Conservation (phyloP, 441 rosid species). For the Breynia disticha region DNA sequence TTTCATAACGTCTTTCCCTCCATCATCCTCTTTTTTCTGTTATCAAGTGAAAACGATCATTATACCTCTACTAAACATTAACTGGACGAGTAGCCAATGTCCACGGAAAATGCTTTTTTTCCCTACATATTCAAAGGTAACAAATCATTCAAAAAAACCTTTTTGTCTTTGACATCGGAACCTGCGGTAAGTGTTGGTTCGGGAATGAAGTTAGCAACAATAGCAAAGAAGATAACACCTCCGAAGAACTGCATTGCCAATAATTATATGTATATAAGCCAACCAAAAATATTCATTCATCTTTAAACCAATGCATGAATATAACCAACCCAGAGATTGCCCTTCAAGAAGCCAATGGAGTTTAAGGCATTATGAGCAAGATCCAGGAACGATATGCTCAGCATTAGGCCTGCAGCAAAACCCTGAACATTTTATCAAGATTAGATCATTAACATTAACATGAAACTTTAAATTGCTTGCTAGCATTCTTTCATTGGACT, state of each 20-base stretch:
- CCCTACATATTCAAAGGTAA: background rate
- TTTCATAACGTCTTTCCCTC: slow-evolving; percentile 79
- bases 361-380: slow-evolving; percentile 96
- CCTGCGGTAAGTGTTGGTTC: slow-evolving; percentile 63
- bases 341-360: slow-evolving; percentile 91
- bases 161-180: slow-evolving; percentile 57
- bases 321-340: slow-evolving; percentile 83
- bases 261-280: slow-evolving; percentile 23
- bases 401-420: slow-evolving; percentile 97
- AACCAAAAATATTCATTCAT: slow-evolving; percentile 10
- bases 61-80: slow-evolving; percentile 1
- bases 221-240: slow-evolving; percentile 87
- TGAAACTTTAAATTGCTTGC: background rate
- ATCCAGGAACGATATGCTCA: slow-evolving; percentile 95
- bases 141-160: slow-evolving; percentile 36
- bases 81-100: too few species aligned
- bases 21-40: slow-evolving; percentile 64
- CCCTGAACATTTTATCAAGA: slow-evolving; percentile 42
- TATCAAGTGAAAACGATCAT: background rate
- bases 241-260: slow-evolving; percentile 67
- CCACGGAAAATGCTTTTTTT: too few species aligned
- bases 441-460: background rate
- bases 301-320: slow-evolving; percentile 8
- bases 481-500: background rate
- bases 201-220: slow-evolving; percentile 79